phyloP scores from a whole-genome alignment of 2,329 filamentous ascomycete species.

The Sphaerulina musiva region DNA sequence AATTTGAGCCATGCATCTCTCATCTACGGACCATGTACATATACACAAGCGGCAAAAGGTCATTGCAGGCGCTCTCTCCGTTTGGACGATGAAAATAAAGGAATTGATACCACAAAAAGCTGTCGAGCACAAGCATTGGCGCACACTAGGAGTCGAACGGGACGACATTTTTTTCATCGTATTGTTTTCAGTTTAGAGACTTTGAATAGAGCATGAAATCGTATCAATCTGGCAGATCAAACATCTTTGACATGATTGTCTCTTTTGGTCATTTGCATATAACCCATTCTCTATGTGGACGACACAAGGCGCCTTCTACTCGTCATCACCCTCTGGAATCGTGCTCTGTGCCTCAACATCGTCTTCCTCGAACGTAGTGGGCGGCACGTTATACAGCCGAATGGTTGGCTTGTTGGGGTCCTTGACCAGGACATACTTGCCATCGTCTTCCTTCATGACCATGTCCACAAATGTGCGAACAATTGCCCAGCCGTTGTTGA shows the following conservation, averaged over 20 bases:
- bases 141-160: slow-evolving; percentile 1
- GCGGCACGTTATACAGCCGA: slow-evolving; percentile 83
- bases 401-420: slow-evolving; percentile 97
- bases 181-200: not conserved
- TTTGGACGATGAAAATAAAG: not conserved
- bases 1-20: not conserved
- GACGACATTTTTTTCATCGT: not conserved
- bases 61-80: slow-evolving; percentile 2
- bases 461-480: slow-evolving; percentile 97
- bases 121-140: slow-evolving; percentile 4
- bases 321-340: slow-evolving; percentile 50
- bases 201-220: slow-evolving; percentile 4
- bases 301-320: slow-evolving; percentile 33
- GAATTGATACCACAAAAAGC: slow-evolving; percentile 8
- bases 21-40: slow-evolving; percentile 4
- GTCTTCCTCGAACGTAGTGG: slow-evolving; percentile 84
- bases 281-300: no score
- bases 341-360: slow-evolving; percentile 65
- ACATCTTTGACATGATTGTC: no score
- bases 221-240: not conserved
- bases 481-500: slow-evolving; percentile 98
- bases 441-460: slow-evolving; percentile 62
- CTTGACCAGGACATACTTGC: slow-evolving; percentile 73
- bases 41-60: slow-evolving; percentile 1
- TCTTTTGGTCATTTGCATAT: no score